Conservation (phyloP, 2,329 filamentous ascomycete species). For the Aspergillus hiratsukae region DNA sequence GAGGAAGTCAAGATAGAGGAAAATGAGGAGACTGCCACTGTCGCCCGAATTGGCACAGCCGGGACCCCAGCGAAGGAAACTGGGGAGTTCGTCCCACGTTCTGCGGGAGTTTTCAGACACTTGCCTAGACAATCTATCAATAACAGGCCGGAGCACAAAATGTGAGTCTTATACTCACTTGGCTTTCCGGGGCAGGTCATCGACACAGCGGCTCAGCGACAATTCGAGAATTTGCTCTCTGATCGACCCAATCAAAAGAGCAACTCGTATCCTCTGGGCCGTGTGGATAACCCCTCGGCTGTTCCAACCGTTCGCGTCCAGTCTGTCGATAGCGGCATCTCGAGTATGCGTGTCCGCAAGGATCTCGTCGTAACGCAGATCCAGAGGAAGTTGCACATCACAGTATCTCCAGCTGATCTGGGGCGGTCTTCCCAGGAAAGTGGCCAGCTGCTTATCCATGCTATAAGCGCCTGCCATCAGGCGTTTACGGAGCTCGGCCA, state of each 20-base stretch:
- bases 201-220: slow-evolving; percentile 11
- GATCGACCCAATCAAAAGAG: not conserved
- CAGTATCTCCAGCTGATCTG: no score
- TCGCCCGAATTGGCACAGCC: slow-evolving; percentile 3
- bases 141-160: not conserved
- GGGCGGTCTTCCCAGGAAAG: no score
- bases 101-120: slow-evolving; percentile 13
- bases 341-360: no score
- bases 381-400: no score
- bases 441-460: no score
- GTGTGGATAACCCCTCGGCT: no score
- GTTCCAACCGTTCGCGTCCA: no score
- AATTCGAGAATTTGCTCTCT: not conserved
- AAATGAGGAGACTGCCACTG: slow-evolving; percentile 9
- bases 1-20: slow-evolving; percentile 19
- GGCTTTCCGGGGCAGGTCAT: slow-evolving; percentile 13
- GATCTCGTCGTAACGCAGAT: no score
- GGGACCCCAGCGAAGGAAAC: slow-evolving; percentile 17
- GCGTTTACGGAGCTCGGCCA: no score
- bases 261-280: not conserved
- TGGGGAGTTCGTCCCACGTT: slow-evolving; percentile 12
- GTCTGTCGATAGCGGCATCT: no score
- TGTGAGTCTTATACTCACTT: slow-evolving; percentile 7
- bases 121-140: slow-evolving; percentile 4
- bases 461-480: no score